Base-by-base conservation (phyloP, 225 moss, liverwort and hornwort species). In the Bryum argenteum region DNA sequence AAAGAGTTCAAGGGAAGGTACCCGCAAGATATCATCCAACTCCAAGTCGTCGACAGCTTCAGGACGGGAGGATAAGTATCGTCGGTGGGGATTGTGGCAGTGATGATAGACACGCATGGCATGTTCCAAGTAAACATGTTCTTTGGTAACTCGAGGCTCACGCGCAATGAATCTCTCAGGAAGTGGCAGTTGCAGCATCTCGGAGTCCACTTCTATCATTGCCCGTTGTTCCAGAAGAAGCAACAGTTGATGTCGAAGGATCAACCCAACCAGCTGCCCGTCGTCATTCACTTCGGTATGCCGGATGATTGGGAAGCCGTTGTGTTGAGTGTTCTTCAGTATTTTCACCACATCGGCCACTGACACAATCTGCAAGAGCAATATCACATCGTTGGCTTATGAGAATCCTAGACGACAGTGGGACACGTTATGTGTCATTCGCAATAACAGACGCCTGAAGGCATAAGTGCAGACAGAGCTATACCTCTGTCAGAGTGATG, bases 61-160 rank as follows among this genome's bases (percentile, higher is more conserved):
- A 18, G 83, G 13, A 22, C 83, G 77, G 37, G 93, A 94, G 54
- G 91, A 84, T 42, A 91, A 72, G 69, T 88, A 89, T 69, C 93
- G 83, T 54, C 79, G 77, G 70, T 94, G 91, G 59, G 89, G 86
- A 44, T 94, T 24, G 71, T 94, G 93, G 44, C 72, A 84, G 71
- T 94, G 93, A 55, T 94, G 93, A 70, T 91, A 94, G 9, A 89
- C 89, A 20, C 91, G 86, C 91, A 94, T 94, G 33, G 88, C 86
- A 71, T 91, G 82, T 44, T 94, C 93, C 71, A 89, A 62, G 58
- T 78, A 88, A 68, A 73, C 74, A 37, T 81, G 76, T 59, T 86
- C 80, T 50, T 80, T 81, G 11, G 69, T 71, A 9, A 78, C 78
- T 57, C 84, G 73, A 20, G 84, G 87, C 20, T 81, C 72, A 14